A percentile compares a stretch with the other conserved stretches of the same genome.
Conservation (phyloP, 176 grass and related monocot genomes). For the Stipa capillata region DNA sequence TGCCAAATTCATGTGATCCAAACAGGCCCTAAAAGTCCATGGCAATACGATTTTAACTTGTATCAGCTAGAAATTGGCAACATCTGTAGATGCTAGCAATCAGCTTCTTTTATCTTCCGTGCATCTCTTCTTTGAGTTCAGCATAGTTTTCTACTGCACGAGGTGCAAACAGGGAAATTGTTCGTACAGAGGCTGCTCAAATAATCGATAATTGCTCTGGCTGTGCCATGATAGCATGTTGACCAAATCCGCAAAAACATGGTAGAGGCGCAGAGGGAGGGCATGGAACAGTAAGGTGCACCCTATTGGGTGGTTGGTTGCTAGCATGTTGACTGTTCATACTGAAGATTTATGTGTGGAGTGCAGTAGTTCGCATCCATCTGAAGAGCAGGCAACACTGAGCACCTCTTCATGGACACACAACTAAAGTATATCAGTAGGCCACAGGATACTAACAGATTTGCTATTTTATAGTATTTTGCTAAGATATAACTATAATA, state of each 20-base stretch:
- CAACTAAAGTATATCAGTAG: not conserved
- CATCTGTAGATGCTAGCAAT: not conserved
- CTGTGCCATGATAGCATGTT: not conserved
- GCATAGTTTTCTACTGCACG: not conserved
- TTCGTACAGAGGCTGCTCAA: not conserved
- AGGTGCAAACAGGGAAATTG: not conserved
- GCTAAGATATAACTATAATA: not conserved
- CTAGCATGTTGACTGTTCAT: not conserved
- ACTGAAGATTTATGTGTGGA: not conserved
- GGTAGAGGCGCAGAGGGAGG: not conserved
- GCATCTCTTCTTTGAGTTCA: not conserved
- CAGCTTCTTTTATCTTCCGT: not conserved
- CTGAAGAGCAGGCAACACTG: not conserved
- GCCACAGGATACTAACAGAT: not conserved
- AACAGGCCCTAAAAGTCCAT: not conserved
- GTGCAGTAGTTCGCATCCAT: not conserved
- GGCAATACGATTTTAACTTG: not conserved
- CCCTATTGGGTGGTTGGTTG: not conserved
- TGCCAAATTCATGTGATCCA: not conserved
- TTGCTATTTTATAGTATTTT: not conserved
- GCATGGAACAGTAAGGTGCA: not conserved
- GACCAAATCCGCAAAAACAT: not conserved
- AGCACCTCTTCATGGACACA: not conserved
- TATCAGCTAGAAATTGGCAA: not conserved
- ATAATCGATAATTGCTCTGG: not conserved